phyloP scores from a whole-genome alignment of 78 protist genomes.

The Ministeria vibrans region DNA sequence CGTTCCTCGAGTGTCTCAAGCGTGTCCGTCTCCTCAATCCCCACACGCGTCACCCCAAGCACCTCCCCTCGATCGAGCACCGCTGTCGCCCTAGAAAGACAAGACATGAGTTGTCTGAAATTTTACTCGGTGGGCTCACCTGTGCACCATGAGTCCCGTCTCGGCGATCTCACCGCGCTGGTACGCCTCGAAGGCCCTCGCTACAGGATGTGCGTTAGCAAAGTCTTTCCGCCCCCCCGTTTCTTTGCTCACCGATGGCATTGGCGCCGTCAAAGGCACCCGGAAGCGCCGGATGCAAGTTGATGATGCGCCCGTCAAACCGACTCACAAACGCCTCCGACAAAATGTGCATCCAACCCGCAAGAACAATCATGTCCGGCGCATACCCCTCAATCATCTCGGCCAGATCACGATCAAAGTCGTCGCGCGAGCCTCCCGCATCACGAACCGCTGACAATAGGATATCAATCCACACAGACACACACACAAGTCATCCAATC shows the following conservation, averaged over 20 bases:
- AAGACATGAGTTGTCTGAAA: too few species aligned
- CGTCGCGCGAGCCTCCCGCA: constrained; percentile 2
- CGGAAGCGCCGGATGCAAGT: constrained; percentile 74
- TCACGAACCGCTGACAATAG: background rate
- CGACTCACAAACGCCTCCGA: constrained; percentile 36
- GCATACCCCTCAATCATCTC: background rate
- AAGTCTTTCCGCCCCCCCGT: too few species aligned
- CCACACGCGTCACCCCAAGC: constrained; percentile 26
- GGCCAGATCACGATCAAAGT: constrained; percentile 22
- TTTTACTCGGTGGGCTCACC: too few species aligned
- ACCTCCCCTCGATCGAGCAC: constrained; percentile 65
- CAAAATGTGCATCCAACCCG: constrained; percentile 74
- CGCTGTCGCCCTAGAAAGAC: too few species aligned
- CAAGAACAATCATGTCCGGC: constrained; percentile 53
- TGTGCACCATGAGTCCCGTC: constrained; percentile 68
- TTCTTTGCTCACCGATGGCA: too few species aligned
- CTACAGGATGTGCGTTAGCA: too few species aligned
- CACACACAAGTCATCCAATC: too few species aligned
- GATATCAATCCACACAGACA: too few species aligned
- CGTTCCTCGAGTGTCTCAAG: constrained; percentile 46
- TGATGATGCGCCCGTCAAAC: constrained; percentile 35
- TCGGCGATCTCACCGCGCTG: constrained; percentile 37
- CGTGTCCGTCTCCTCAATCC: constrained; percentile 41
- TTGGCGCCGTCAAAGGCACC: constrained; percentile 60
- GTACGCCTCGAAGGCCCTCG: constrained; percentile 50